Evolutionary conservation across 2,329 filamentous ascomycete species (phyloP).

Genomic region (Hypoxylon sp.): DNA sequence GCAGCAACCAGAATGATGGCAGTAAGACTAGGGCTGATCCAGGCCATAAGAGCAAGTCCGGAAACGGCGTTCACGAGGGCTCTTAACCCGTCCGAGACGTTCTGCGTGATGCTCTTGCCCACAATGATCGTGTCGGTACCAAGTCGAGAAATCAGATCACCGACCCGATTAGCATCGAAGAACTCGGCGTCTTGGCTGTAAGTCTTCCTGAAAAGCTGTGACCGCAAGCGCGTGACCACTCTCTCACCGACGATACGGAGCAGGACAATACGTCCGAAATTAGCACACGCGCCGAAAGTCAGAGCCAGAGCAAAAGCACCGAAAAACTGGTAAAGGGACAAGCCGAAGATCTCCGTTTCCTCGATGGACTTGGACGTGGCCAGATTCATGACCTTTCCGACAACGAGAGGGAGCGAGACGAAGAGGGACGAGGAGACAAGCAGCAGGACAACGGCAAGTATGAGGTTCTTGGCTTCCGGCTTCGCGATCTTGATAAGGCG

Average conservation of each 20-base stretch:
- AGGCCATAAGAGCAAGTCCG: constrained; percentile 94
- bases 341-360: constrained; percentile 80
- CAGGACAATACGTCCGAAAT: constrained; percentile 93
- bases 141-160: constrained; percentile 93
- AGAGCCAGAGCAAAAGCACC: constrained; percentile 80
- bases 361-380: constrained; percentile 80
- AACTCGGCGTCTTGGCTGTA: constrained; percentile 99
- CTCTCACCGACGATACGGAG: constrained; percentile 94
- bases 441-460: constrained; percentile 83
- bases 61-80: constrained; percentile 90
- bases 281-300: constrained; percentile 85
- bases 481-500: constrained; percentile 89
- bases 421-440: constrained; percentile 92
- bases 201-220: constrained; percentile 89
- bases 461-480: constrained; percentile 84
- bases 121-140: constrained; percentile 98
- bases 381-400: constrained; percentile 91
- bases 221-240: constrained; percentile 89
- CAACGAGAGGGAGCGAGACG: constrained; percentile 96
- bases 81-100: constrained; percentile 94
- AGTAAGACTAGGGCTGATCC: constrained; percentile 90
- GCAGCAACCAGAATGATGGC: constrained; percentile 88
- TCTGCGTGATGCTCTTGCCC: constrained; percentile 98
- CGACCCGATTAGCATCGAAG: constrained; percentile 97
- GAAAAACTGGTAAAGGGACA: constrained; percentile 91